Conservation (phyloP, 139 green algal genomes). For the Diplosphaera chodatii region DNA sequence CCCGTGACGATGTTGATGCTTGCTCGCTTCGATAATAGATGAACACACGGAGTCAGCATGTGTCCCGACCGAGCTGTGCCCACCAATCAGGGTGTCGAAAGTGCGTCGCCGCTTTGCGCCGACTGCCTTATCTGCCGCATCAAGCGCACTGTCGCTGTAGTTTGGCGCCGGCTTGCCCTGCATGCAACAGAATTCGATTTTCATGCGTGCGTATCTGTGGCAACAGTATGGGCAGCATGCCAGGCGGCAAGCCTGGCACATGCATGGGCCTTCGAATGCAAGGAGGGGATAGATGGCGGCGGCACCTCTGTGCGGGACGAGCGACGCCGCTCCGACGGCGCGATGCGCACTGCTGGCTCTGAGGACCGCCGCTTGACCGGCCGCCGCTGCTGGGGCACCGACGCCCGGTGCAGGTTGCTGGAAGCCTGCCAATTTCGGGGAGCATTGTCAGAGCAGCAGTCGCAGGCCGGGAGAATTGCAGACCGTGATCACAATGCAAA, state of each 20-base stretch:
- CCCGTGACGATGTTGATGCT: no score
- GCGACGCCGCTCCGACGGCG: background rate
- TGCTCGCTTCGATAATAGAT: no score
- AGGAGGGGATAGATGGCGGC: background rate
- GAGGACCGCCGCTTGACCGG: background rate
- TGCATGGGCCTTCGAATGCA: background rate
- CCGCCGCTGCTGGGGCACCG: background rate
- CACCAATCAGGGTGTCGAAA: background rate
- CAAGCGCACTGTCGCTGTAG: conserved; percentile 32
- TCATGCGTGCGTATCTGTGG: no score
- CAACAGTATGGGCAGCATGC: no score
- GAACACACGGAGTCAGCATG: no score
- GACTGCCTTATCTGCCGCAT: conserved; percentile 1
- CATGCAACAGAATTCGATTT: no score
- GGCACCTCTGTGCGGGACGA: background rate
- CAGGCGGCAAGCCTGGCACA: no score
- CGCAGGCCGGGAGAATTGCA: background rate
- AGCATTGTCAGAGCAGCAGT: background rate
- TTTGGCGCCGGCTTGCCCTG: conserved; percentile 19
- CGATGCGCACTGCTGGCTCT: background rate
- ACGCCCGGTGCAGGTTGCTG: background rate
- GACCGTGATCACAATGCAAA: no score
- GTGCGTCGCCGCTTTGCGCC: background rate
- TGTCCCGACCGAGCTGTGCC: background rate
- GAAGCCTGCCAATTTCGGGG: background rate